phyloP scores from a whole-genome alignment of 768 basidiomycete species.

The Chalciporus piperatus region DNA sequence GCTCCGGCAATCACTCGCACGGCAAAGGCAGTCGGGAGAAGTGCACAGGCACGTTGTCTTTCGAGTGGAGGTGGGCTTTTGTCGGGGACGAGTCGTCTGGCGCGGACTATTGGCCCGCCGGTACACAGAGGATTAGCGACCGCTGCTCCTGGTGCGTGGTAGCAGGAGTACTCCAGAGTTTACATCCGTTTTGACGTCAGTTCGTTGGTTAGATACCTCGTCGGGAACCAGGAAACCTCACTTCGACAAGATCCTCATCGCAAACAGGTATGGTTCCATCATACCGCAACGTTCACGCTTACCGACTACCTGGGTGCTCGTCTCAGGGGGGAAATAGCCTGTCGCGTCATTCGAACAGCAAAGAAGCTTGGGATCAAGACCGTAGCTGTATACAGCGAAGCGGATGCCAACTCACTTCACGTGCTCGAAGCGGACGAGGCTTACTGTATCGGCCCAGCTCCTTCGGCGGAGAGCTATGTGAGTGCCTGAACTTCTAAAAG shows the following conservation, averaged over 20 bases:
- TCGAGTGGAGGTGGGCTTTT: neutral
- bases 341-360: constrained; percentile 90
- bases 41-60: constrained; percentile 6
- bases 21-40: constrained; percentile 8
- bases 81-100: neutral
- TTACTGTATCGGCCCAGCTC: constrained; percentile 91
- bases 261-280: constrained; percentile 57
- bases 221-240: constrained; percentile 43
- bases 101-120: neutral
- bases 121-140: constrained; percentile 17
- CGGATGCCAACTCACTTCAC: constrained; percentile 77
- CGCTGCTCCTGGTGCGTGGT: constrained; percentile 15
- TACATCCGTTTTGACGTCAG: neutral
- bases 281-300: neutral
- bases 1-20: constrained; percentile 4
- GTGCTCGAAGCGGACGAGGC: constrained; percentile 86
- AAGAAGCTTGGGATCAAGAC: constrained; percentile 85
- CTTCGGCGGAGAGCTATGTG: constrained; percentile 86
- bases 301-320: neutral
- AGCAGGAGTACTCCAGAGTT: neutral
- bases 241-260: constrained; percentile 90
- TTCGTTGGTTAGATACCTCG: neutral
- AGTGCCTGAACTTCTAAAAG: constrained; percentile 28
- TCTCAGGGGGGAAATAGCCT: constrained; percentile 89
- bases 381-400: constrained; percentile 90